phyloP scores from a whole-genome alignment of 495 filamentous ascomycete genomes.

The Podospora pseudopauciseta region DNA sequence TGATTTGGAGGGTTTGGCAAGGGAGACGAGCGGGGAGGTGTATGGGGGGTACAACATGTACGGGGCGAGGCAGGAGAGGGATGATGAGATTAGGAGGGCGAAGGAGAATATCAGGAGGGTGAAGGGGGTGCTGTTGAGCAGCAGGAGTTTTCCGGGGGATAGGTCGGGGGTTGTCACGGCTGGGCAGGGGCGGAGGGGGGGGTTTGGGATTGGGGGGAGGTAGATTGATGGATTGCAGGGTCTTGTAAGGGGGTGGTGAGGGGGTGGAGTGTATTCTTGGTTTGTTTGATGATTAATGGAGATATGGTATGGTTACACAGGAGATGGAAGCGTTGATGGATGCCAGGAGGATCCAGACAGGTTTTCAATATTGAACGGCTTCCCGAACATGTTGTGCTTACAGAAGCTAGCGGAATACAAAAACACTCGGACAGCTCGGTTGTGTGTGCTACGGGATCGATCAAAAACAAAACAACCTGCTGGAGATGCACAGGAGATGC shows the following conservation, averaged over 20 bases:
- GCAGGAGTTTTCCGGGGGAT: constrained; percentile 55
- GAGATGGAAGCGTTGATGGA: background rate
- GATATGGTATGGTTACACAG: background rate
- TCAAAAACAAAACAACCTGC: background rate
- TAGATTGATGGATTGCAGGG: background rate
- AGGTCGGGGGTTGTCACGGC: background rate
- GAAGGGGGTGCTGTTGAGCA: constrained; percentile 88
- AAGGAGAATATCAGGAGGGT: constrained; percentile 83
- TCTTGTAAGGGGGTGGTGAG: background rate
- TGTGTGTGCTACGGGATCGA: background rate
- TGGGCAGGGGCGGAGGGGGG: no score
- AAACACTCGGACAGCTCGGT: background rate
- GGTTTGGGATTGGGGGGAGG: background rate
- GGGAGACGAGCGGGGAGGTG: constrained; percentile 24
- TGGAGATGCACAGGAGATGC: background rate
- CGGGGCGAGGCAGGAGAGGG: constrained; percentile 47
- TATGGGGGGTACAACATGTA: constrained; percentile 35
- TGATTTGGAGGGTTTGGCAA: constrained; percentile 43
- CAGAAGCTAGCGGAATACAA: background rate
- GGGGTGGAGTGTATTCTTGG: background rate
- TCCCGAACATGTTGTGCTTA: no score
- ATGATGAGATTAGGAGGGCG: constrained; percentile 74
- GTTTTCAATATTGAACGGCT: background rate
- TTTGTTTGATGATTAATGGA: background rate
- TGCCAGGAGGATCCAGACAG: background rate